phyloP scores from a whole-genome alignment of 345 rosid genomes.

The Citrus sp. region DNA sequence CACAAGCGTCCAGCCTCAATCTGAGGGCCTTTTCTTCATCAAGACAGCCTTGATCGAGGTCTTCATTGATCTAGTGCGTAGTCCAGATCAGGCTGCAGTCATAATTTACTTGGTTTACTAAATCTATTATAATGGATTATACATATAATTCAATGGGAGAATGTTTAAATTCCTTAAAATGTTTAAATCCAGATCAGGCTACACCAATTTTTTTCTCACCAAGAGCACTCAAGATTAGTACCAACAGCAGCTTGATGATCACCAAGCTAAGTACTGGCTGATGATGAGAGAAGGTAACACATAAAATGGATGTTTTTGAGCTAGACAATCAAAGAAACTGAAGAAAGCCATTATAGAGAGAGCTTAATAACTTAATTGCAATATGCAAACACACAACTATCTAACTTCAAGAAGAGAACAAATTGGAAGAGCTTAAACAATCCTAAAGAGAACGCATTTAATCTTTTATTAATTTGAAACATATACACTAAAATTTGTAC shows the following conservation, averaged over 20 bases:
- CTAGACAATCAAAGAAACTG: not conserved
- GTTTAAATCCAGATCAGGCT: not conserved
- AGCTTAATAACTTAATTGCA: too few species aligned
- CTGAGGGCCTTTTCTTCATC: not conserved
- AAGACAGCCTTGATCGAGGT: not conserved
- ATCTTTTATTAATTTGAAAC: not conserved
- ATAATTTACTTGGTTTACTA: not conserved
- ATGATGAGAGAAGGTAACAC: not conserved
- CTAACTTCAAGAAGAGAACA: not conserved
- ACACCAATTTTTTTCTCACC: not conserved
- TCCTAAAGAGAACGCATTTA: not conserved
- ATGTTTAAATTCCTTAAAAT: not conserved
- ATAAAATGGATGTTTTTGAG: not conserved
- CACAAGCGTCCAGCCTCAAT: not conserved
- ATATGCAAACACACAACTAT: too few species aligned
- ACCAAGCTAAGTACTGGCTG: not conserved
- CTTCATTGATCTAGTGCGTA: not conserved
- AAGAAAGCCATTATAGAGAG: not conserved
- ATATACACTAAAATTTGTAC: not conserved
- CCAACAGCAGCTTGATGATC: not conserved
- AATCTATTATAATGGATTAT: not conserved
- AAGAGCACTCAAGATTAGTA: not conserved
- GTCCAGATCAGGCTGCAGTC: not conserved
- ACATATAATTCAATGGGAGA: not conserved
- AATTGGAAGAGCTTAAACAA: not conserved